Evolutionary conservation across 148 eudicot species (phyloP), one percentile per base, ranked within the genome.

Genomic region (Rhododendron williamsianum): DNA sequence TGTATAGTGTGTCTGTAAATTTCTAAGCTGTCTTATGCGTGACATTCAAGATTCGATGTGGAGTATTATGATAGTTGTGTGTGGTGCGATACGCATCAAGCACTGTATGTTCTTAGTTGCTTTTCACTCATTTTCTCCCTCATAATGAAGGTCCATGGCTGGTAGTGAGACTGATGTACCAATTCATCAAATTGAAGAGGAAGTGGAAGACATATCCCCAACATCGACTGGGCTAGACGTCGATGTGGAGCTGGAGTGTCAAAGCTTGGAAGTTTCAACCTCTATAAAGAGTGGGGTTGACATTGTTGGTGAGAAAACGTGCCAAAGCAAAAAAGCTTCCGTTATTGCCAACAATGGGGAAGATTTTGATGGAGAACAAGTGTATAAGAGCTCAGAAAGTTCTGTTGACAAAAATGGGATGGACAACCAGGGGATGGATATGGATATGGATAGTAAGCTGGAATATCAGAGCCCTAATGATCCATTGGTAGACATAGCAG

Each of bases 101-200:
- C 6, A 78, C 30, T 7, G 16, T 38, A 25, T 56, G 72, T 72
- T 38, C 16, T n/a, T 52, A 46, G 45, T 54, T 4, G 41, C 45
- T 58, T 56, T 21, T 43, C 35, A 72, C 67, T 25, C 0, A 16
- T 38, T 33, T 82, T 76, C 33, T 79, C 33, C 43, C 67, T 77
- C 48, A n/a, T 77, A 52, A 35, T 60, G 88, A 76, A 86, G 85
- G 84, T 81, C 54, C 51, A 82, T 86, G 85, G 85, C 63, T 76
- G 84, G 67, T 7, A 11, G 46, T 73, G 82, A 82, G 45, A 84
- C 88, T 54, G 82, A 76, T 52, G 48, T 38, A 16, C 6, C 71
- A 38, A 54, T 36, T 21, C 82, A 82, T 33, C 60, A 48, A 27
- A 72, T 9, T 82, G 85, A 76, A 58, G 85, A 82, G 54, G 78